Percentiles rank a stretch among this genome's conserved stretches.
These are phyloP conservation scores for Russula ochroleuca DNA, from an alignment of 768 basidiomycete species.

Conservation along the genomic window DNA sequence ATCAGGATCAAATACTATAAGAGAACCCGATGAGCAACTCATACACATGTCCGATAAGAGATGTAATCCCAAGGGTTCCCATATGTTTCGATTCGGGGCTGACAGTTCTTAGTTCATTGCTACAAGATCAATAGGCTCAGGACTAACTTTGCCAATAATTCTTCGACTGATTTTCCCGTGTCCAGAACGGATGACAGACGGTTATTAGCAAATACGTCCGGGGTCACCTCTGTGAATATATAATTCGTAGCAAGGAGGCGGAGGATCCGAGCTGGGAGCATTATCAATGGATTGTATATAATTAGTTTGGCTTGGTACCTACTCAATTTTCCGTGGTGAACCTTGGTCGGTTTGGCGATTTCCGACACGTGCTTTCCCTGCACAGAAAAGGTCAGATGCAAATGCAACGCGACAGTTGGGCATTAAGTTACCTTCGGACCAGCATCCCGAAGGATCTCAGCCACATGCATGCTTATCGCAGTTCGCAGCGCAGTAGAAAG, in stretches of 20 bases:
- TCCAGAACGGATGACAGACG: constrained; percentile 33
- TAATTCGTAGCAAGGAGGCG: constrained; percentile 33
- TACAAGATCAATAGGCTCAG: neutral
- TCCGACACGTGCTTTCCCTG: constrained; percentile 35
- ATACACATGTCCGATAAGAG: constrained; percentile 20
- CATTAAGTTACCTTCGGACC: constrained; percentile 16
- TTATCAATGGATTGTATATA: neutral
- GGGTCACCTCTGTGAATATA: constrained; percentile 33
- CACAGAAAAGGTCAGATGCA: neutral
- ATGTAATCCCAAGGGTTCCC: constrained; percentile 19
- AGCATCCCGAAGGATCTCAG: constrained; percentile 25
- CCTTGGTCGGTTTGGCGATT: constrained; percentile 35
- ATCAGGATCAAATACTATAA: neutral
- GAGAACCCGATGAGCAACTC: neutral
- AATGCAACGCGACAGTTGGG: neutral
- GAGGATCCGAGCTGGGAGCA: constrained; percentile 29
- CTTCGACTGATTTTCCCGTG: constrained; percentile 32
- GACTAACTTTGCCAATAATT: constrained; percentile 12
- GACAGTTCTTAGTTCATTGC: neutral
- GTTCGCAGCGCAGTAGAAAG: constrained; percentile 1
- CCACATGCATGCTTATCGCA: constrained; percentile 3
- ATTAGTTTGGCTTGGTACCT: neutral
- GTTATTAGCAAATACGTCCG: constrained; percentile 33
- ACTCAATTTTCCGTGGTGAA: constrained; percentile 23
- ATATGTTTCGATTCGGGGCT: constrained; percentile 16